Evolutionary conservation across 179 eudicot species (phyloP).

Genomic region (Silene coronaria): DNA sequence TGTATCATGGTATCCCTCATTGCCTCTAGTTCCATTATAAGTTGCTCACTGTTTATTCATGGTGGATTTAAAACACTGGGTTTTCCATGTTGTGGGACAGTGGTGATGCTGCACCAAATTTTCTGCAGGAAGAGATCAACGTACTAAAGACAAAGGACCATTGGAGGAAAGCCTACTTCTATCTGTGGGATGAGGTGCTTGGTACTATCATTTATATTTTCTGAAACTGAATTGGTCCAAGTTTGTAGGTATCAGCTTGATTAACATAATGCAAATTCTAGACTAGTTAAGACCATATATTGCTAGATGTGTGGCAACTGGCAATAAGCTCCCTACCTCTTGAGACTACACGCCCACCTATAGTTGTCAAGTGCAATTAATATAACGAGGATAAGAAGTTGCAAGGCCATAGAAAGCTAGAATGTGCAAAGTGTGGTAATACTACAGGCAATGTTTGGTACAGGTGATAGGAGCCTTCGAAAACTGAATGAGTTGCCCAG

Average conservation of each 20-base stretch:
- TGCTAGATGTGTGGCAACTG: neutral
- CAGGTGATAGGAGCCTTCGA: neutral
- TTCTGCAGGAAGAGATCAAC: slow-evolving; percentile 71
- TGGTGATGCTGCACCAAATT: slow-evolving; percentile 57
- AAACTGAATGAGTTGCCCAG: neutral
- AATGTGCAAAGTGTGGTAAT: neutral
- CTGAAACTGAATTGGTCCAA: neutral
- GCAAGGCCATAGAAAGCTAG: neutral
- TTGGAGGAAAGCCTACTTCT: slow-evolving; percentile 96
- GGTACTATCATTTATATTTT: slow-evolving; percentile 35
- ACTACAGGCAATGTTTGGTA: neutral
- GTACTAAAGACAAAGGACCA: slow-evolving; percentile 65
- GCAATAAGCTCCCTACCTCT: neutral
- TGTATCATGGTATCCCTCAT: slow-evolving; percentile 48
- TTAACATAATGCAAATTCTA: neutral
- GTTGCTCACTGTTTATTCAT: neutral
- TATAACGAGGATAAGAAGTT: neutral
- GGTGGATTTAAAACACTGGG: slow-evolving; percentile 20
- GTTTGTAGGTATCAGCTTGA: neutral
- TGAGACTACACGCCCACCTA: too few species aligned
- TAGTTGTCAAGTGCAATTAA: neutral
- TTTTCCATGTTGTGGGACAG: slow-evolving; percentile 40
- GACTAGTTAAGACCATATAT: neutral
- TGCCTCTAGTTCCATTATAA: slow-evolving; percentile 7
- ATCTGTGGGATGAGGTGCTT: slow-evolving; percentile 96